phyloP scores from a whole-genome alignment of 306 rosid genomes.

The Rosa persica region DNA sequence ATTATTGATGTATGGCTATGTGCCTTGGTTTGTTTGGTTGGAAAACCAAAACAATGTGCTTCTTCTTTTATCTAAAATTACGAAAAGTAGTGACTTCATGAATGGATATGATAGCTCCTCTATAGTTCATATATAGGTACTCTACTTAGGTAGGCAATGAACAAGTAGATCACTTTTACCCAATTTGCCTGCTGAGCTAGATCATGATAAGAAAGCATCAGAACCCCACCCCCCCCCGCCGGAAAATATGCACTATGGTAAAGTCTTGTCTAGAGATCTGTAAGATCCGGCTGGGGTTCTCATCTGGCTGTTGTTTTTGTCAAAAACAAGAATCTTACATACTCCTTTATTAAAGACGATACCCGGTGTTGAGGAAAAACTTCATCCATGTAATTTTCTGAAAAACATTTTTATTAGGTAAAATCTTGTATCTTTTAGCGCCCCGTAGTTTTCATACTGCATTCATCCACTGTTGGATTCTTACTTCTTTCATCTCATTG shows the following conservation, averaged over 20 bases:
- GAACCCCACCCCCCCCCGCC: too few relatives aligned
- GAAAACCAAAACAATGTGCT: background rate
- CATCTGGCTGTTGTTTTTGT: slow-evolving; percentile 9
- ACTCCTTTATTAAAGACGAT: background rate
- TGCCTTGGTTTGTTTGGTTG: background rate
- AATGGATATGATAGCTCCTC: background rate
- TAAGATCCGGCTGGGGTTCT: slow-evolving; percentile 19
- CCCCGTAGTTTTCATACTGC: background rate
- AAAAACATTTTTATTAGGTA: background rate
- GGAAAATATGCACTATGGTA: slow-evolving; percentile 10
- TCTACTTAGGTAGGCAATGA: background rate
- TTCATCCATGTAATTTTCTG: background rate
- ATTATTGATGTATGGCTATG: background rate
- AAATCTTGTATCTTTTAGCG: background rate
- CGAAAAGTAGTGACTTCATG: background rate
- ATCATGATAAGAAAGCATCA: slow-evolving; percentile 20
- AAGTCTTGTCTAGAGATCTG: slow-evolving; percentile 3
- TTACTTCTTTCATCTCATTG: background rate
- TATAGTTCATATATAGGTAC: background rate
- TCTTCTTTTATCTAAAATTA: background rate
- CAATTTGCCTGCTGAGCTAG: background rate
- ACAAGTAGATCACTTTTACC: background rate
- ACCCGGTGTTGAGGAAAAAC: background rate
- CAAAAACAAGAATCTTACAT: background rate
- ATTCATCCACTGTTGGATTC: background rate